Base-by-base conservation (phyloP, 441 rosid species). In the Populus trichocarpa region DNA sequence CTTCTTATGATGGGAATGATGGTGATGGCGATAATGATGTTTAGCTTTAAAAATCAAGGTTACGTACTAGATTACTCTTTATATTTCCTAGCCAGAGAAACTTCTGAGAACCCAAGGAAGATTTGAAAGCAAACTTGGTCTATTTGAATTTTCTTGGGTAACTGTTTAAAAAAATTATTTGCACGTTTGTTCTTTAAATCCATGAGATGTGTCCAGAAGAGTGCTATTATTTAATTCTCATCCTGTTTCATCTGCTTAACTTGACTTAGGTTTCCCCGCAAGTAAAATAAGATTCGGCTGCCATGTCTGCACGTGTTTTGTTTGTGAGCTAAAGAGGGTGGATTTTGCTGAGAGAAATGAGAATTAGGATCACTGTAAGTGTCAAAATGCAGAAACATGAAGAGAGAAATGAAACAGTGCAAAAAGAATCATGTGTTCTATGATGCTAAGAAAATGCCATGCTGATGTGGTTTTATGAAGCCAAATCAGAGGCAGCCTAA, bases 11-110 rank as follows among this genome's bases (percentile, higher is more conserved):
- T 69, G 67, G 35, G n/a, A 30, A 46, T 35, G 77, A 79, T 69
- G 63, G 65, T 42, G 80, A 75, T 53, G 13, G 64, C 40, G 75
- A 72, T 18, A 2, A n/a, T 23, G 63, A 35, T 61, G 72, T 78
- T 70, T 25, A 67, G 3, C 8, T 30, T n/a, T 26, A 35, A 10
- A 5, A 5, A 67, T 67, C 18, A 68, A 46, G 78, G 67, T 50
- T 30, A 10, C 40, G 38, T 40, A 1, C 7, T 35, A 26, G 69
- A 50, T 33, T 35, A 61, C 63, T 22, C 42, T 28, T 46, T 16
- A n/a, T 13, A 23, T 74, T 40, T 38, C 32, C 61, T 26, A 16
- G 40, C 6, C 11, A 6, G 26, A 16, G 3, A 11, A 12, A 12
- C 14, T 46, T 46, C 6, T 46, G 20, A 46, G 6, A 46, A 46